Percentiles rank a stretch among this genome's conserved stretches.
Evolutionary conservation across 2,329 filamentous ascomycete genomes (phyloP).

Genomic region (Nemania serpens): DNA sequence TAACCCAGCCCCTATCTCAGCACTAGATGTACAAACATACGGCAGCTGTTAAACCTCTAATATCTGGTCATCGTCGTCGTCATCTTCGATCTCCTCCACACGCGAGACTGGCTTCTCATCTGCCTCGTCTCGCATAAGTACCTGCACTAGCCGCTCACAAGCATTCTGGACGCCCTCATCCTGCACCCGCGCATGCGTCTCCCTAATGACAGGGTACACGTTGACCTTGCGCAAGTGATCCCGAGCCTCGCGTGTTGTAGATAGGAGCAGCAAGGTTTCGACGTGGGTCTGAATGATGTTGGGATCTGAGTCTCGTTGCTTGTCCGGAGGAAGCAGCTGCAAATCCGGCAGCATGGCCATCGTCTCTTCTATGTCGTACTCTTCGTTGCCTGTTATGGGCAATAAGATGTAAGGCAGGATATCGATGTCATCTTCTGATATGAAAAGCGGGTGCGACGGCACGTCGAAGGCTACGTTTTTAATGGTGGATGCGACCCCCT

Average conservation of each 20-base stretch:
- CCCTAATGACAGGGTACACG: constrained; percentile 87
- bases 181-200: constrained; percentile 78
- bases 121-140: constrained; percentile 81
- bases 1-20: background rate
- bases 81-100: constrained; percentile 46
- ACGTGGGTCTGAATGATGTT: constrained; percentile 84
- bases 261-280: constrained; percentile 84
- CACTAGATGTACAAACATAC: constrained; percentile 1
- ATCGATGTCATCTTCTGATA: constrained; percentile 74
- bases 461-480: constrained; percentile 93
- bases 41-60: constrained; percentile 53
- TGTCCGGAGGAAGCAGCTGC: constrained; percentile 87
- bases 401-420: constrained; percentile 87
- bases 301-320: constrained; percentile 77
- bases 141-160: constrained; percentile 87
- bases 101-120: constrained; percentile 47
- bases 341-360: constrained; percentile 87
- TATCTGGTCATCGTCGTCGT: constrained; percentile 55
- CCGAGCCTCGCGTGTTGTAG: constrained; percentile 75
- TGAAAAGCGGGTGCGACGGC: constrained; percentile 69
- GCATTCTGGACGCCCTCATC: constrained; percentile 82
- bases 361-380: constrained; percentile 85
- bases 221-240: constrained; percentile 75
- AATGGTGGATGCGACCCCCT: constrained; percentile 94
- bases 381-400: constrained; percentile 85